These are phyloP conservation scores for Penicillium silybi DNA, from an alignment of 495 filamentous ascomycete species.

Conservation along the genomic window DNA sequence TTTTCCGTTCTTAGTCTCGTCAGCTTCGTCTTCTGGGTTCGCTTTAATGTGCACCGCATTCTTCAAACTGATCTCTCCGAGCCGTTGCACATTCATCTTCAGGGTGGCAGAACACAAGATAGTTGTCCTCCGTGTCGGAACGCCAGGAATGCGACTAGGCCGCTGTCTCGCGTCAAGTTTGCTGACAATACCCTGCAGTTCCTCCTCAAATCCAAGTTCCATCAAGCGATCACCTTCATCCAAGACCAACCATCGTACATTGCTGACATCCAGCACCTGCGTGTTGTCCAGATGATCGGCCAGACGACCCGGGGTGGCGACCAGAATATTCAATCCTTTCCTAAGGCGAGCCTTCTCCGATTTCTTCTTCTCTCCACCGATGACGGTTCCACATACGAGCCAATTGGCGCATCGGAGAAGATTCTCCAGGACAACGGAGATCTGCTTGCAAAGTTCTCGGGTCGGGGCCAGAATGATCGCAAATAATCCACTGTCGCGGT, in stretches of 20 bases:
- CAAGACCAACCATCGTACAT: conserved; percentile 86
- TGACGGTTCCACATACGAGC: conserved; percentile 89
- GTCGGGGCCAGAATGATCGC: conserved; percentile 90
- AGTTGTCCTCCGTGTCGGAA: conserved; percentile 76
- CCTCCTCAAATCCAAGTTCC: conserved; percentile 95
- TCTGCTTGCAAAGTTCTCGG: conserved; percentile 90
- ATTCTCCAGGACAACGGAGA: conserved; percentile 75
- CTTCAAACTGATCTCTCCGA: conserved; percentile 92
- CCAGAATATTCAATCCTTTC: conserved; percentile 91
- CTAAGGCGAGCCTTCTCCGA: conserved; percentile 89
- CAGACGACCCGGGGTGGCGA: conserved; percentile 88
- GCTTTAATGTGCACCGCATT: conserved; percentile 85
- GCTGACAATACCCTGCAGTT: conserved; percentile 72
- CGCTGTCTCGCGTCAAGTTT: conserved; percentile 57
- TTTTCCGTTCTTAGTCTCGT: conserved; percentile 24
- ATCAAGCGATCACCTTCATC: conserved; percentile 96
- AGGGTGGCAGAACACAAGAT: conserved; percentile 95
- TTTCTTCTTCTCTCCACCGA: conserved; percentile 96
- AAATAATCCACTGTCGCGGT: conserved; percentile 84
- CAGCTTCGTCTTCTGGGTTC: conserved; percentile 46
- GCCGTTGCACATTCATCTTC: conserved; percentile 89
- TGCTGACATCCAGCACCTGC: conserved; percentile 79
- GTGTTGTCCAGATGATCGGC: conserved; percentile 91
- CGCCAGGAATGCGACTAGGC: conserved; percentile 43
- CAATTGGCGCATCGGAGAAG: conserved; percentile 79